These are phyloP conservation scores for Zea luxurians DNA, from an alignment of 176 grass and related monocot species.

Conservation along the genomic window DNA sequence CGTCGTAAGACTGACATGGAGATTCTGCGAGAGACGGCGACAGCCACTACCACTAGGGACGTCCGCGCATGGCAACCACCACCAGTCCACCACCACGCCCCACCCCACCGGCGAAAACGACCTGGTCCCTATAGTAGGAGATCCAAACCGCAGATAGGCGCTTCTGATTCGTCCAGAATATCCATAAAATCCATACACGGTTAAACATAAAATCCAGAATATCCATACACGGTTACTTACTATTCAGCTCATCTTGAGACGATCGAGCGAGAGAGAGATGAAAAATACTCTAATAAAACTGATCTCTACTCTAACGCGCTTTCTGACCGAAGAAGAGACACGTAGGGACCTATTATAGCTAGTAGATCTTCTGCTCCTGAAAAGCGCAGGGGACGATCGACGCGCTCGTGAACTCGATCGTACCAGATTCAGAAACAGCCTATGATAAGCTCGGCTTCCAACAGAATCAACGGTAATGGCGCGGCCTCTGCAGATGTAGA, in stretches of 20 bases:
- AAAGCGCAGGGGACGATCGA: not conserved
- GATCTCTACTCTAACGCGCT: conserved; percentile 24
- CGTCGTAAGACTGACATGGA: conserved; percentile 42
- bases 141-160: conserved; percentile 20
- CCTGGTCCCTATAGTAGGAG: not conserved
- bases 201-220: no score
- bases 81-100: no score
- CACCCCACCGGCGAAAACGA: conserved; percentile 21
- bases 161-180: conserved; percentile 1
- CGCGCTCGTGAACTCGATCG: not conserved
- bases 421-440: not conserved
- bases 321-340: conserved; percentile 15
- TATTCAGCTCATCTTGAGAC: conserved; percentile 27
- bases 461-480: not conserved
- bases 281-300: not conserved
- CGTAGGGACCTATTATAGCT: not conserved
- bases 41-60: not conserved
- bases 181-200: no score
- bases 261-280: not conserved
- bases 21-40: conserved; percentile 22
- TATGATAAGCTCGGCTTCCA: not conserved
- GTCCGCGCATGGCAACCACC: no score
- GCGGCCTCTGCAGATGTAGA: not conserved
- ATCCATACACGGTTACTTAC: no score
- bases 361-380: conserved; percentile 36